phyloP scores from a whole-genome alignment of 1,139 yeast species.

The Diutina catenulata region DNA sequence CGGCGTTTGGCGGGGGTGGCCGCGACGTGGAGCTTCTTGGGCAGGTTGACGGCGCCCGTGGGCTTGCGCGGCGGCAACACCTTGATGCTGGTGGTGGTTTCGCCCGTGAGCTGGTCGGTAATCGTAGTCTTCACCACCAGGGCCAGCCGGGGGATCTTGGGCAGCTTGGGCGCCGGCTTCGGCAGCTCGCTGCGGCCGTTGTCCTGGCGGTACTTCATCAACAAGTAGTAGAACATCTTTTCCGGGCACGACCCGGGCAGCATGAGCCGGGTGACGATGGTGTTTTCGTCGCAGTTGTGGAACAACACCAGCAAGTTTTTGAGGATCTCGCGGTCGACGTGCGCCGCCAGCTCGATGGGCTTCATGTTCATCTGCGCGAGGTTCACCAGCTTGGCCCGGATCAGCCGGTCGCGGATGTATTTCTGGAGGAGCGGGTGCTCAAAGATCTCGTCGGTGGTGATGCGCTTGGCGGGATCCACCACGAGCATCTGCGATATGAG shows the following conservation, averaged over 20 bases:
- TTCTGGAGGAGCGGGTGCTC: slow-evolving; percentile 70
- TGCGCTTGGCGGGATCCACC: slow-evolving; percentile 70
- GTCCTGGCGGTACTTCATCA: slow-evolving; percentile 75
- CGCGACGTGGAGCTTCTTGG: not conserved
- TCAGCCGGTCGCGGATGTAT: slow-evolving; percentile 34
- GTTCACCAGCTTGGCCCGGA: slow-evolving; percentile 10
- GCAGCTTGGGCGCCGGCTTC: slow-evolving; percentile 13
- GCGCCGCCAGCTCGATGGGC: slow-evolving; percentile 38
- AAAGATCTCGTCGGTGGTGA: slow-evolving; percentile 61
- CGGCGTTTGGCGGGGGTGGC: not conserved
- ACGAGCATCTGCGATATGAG: slow-evolving; percentile 71
- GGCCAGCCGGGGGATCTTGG: slow-evolving; percentile 31
- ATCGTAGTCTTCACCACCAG: slow-evolving; percentile 36
- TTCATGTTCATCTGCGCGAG: slow-evolving; percentile 16
- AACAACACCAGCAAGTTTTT: slow-evolving; percentile 80
- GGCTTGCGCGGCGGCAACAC: slow-evolving; percentile 10
- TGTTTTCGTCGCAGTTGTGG: slow-evolving; percentile 68
- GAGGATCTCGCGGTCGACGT: slow-evolving; percentile 72
- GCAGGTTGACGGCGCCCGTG: not conserved
- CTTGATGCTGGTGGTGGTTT: slow-evolving; percentile 15
- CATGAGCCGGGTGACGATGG: slow-evolving; percentile 48
- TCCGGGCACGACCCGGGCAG: slow-evolving; percentile 62
- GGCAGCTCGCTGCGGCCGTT: slow-evolving; percentile 12
- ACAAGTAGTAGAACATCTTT: slow-evolving; percentile 77
- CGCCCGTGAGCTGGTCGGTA: slow-evolving; percentile 13